Evolutionary conservation across 257 asterid species (phyloP).

Genomic region (Cordia subcordata): DNA sequence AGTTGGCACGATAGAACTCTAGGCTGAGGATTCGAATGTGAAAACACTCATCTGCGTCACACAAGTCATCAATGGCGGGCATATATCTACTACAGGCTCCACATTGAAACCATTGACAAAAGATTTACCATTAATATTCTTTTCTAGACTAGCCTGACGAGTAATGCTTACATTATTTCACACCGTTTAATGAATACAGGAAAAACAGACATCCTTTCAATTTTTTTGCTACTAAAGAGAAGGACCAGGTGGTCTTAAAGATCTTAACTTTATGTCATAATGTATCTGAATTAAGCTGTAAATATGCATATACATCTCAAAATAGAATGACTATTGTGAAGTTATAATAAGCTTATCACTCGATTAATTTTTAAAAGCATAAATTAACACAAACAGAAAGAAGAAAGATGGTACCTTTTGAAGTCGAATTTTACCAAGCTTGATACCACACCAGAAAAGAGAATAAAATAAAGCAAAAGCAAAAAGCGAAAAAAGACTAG

Average conservation of each 20-base stretch:
- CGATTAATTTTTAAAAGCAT: constrained; percentile 4
- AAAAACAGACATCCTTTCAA: too few species aligned
- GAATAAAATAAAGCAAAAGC: constrained; percentile 31
- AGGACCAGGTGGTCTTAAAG: neutral
- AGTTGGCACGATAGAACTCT: neutral
- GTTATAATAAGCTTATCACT: constrained; percentile 9
- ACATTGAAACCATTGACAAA: too few species aligned
- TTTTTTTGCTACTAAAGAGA: neutral
- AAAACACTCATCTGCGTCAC: too few species aligned
- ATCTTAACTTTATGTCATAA: neutral
- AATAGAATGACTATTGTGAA: neutral
- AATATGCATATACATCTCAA: too few species aligned
- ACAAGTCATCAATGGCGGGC: neutral
- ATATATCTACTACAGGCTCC: too few species aligned
- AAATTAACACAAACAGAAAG: constrained; percentile 12
- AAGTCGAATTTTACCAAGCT: constrained; percentile 26
- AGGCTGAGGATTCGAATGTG: neutral
- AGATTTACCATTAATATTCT: too few species aligned
- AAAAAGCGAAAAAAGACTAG: constrained; percentile 23
- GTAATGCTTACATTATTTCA: too few species aligned
- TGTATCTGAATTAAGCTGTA: too few species aligned
- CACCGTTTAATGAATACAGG: too few species aligned
- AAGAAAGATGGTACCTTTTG: constrained; percentile 21
- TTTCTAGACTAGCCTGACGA: too few species aligned
- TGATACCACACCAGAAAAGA: constrained; percentile 21